Evolutionary conservation across 2,329 filamentous ascomycete species (phyloP).

Genomic region (Pyrenochaeta sp.): DNA sequence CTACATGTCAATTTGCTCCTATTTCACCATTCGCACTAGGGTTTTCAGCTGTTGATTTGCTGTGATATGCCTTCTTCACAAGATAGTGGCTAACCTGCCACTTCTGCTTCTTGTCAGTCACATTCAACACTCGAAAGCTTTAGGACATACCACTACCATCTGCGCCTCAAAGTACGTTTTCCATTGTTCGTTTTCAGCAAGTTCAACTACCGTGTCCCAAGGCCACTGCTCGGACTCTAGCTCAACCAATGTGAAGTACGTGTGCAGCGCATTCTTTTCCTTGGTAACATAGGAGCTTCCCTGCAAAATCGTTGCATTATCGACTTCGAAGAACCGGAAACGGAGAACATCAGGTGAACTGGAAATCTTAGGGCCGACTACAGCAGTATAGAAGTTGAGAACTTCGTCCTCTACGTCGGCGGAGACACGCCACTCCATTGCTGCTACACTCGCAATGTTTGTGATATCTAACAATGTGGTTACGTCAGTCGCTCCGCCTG

Average conservation of each 20-base stretch:
- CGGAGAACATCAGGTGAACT: slow-evolving; percentile 22
- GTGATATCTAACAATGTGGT: slow-evolving; percentile 18
- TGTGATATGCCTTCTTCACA: slow-evolving; percentile 3
- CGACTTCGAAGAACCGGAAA: slow-evolving; percentile 23
- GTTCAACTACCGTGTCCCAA: slow-evolving; percentile 26
- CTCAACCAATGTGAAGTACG: slow-evolving; percentile 21
- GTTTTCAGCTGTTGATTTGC: background rate
- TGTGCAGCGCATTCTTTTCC: slow-evolving; percentile 15
- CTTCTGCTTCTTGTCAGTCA: slow-evolving; percentile 18
- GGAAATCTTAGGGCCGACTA: slow-evolving; percentile 15
- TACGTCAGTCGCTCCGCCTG: background rate
- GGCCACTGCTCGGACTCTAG: slow-evolving; percentile 26
- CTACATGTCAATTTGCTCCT: background rate
- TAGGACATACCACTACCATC: slow-evolving; percentile 16
- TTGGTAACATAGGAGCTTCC: slow-evolving; percentile 4
- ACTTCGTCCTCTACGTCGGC: slow-evolving; percentile 19
- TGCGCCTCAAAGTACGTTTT: slow-evolving; percentile 22
- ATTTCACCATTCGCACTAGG: background rate
- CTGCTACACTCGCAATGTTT: slow-evolving; percentile 19
- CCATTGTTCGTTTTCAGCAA: slow-evolving; percentile 21
- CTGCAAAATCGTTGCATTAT: slow-evolving; percentile 15
- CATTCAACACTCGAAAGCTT: too few species aligned
- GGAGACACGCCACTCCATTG: slow-evolving; percentile 22
- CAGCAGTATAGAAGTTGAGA: slow-evolving; percentile 13
- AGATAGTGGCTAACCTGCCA: slow-evolving; percentile 25